Evolutionary conservation across 2,329 filamentous ascomycete genomes (phyloP).

Genomic region (Chrysosporium queenslandicum): DNA sequence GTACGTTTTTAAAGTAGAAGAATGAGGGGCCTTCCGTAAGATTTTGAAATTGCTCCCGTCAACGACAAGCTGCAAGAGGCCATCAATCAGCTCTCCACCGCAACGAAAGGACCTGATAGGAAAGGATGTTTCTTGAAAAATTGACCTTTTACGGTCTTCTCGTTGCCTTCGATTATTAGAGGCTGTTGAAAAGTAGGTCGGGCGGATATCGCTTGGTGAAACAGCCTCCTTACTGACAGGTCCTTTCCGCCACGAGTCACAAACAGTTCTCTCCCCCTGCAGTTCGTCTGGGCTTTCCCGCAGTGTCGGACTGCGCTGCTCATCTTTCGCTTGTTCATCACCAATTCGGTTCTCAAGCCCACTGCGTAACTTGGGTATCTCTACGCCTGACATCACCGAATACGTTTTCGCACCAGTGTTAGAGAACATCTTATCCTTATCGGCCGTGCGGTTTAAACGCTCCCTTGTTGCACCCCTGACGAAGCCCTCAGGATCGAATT

Average conservation of each 20-base stretch:
- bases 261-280: conserved; percentile 29
- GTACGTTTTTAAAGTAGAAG: neutral
- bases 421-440: neutral
- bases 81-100: neutral
- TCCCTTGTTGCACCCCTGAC: conserved; percentile 2
- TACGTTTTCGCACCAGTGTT: neutral
- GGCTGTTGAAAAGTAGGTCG: conserved; percentile 22
- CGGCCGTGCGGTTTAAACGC: neutral
- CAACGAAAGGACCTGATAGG: conserved; percentile 5
- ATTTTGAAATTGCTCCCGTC: neutral
- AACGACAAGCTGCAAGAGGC: conserved; percentile 4
- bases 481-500: conserved; percentile 7
- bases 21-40: neutral
- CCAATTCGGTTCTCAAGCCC: neutral
- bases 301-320: conserved; percentile 12
- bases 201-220: conserved; percentile 28
- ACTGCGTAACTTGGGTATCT: neutral
- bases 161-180: conserved; percentile 9
- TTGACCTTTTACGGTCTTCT: neutral
- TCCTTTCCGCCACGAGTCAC: conserved; percentile 14
- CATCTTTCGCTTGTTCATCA: neutral
- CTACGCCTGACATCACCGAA: neutral
- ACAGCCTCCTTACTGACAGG: conserved; percentile 7
- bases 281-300: conserved; percentile 34
- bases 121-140: neutral